phyloP scores from a whole-genome alignment of 352 stramenopile species.

The Phytophthora ohioensis region DNA sequence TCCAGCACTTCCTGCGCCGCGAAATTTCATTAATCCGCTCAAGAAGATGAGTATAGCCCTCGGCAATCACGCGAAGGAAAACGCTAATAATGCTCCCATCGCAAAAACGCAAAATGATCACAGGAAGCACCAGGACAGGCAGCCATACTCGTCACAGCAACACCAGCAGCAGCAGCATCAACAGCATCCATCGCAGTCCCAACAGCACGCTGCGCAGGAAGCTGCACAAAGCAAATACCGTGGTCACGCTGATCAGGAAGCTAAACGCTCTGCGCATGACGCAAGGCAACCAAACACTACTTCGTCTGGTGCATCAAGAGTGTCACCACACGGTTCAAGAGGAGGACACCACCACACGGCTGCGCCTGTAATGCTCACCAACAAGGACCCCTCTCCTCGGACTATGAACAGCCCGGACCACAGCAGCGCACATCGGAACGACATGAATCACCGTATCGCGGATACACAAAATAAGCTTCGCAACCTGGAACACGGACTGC shows the following conservation, averaged over 20 bases:
- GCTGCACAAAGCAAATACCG: conserved; percentile 36
- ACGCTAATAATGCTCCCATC: conserved; percentile 39
- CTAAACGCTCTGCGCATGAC: conserved; percentile 48
- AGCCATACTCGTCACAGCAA: conserved; percentile 36
- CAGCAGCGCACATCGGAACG: conserved; percentile 32
- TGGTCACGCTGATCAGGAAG: conserved; percentile 45
- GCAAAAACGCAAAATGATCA: conserved; percentile 47
- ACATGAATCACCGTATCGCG: conserved; percentile 36
- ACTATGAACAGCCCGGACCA: conserved; percentile 29
- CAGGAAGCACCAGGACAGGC: conserved; percentile 37
- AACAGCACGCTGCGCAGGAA: conserved; percentile 29
- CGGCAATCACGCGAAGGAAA: conserved; percentile 56
- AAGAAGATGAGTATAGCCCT: conserved; percentile 69
- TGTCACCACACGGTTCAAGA: conserved; percentile 31
- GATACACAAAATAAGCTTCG: conserved; percentile 51
- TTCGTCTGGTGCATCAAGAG: conserved; percentile 21
- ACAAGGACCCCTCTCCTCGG: conserved; percentile 35
- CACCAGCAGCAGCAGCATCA: conserved; percentile 14
- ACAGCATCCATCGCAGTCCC: conserved; percentile 23
- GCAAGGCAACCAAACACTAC: conserved; percentile 28
- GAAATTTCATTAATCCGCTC: conserved; percentile 64
- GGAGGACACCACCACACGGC: conserved; percentile 23
- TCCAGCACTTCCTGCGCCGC: conserved; percentile 37
- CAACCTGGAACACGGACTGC: conserved; percentile 52
- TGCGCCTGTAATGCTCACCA: conserved; percentile 31